Percentiles rank a stretch among this genome's conserved stretches.
Evolutionary conservation across 352 stramenopile genomes (phyloP).

Genomic region (Pseudoperonospora humuli): DNA sequence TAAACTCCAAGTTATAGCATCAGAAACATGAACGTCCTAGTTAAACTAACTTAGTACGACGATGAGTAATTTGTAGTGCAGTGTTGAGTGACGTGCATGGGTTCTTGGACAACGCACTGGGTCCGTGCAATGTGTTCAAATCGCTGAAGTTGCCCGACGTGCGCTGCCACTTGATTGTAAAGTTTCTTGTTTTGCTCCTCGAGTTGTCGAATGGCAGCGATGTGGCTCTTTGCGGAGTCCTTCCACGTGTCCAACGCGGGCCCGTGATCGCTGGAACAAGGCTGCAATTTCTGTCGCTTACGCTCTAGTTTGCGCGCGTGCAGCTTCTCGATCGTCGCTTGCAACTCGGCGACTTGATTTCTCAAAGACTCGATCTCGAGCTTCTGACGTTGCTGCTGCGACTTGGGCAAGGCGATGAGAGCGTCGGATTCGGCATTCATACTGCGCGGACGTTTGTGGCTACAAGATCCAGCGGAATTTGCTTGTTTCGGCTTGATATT

Average conservation of each 20-base stretch:
- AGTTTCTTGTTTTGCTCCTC: conserved; percentile 36
- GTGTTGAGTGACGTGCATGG: not conserved
- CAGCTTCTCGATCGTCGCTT: conserved; percentile 16
- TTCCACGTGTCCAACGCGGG: conserved; percentile 4
- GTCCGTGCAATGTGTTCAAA: conserved; percentile 16
- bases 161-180: conserved; percentile 18
- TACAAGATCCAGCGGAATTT: not conserved
- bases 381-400: conserved; percentile 30
- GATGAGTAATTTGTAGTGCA: conserved; percentile 1
- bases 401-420: conserved; percentile 9
- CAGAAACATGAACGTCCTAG: no score
- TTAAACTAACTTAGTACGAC: conserved; percentile 10
- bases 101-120: conserved; percentile 4
- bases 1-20: no score
- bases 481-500: not conserved
- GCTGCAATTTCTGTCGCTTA: conserved; percentile 2
- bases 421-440: not conserved
- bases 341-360: conserved; percentile 21
- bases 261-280: not conserved
- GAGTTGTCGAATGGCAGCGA: conserved; percentile 15
- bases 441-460: conserved; percentile 13
- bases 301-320: conserved; percentile 19
- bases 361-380: conserved; percentile 26
- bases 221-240: conserved; percentile 10
- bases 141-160: conserved; percentile 19